These are phyloP conservation scores for Liriodendron chinense DNA, from an alignment of 164 flowering plant genomes.

Conservation along the genomic window DNA sequence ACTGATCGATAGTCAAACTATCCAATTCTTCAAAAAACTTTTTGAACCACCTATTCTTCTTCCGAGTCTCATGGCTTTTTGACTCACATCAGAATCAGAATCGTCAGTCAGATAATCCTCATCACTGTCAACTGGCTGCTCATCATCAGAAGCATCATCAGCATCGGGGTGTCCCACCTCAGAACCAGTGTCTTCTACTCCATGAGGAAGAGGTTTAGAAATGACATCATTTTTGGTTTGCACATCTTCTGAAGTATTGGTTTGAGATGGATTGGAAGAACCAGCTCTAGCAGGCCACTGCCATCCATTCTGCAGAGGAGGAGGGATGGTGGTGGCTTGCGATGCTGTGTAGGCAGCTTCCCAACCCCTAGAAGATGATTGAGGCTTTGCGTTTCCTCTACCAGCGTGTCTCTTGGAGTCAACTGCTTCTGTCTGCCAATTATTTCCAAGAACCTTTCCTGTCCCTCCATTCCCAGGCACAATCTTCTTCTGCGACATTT, in stretches of 20 bases:
- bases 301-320: conserved; percentile 73
- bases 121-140: conserved; percentile 41
- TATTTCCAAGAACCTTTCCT: conserved; percentile 33
- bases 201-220: neutral
- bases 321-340: conserved; percentile 26
- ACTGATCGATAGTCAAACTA: conserved; percentile 41
- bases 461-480: conserved; percentile 24
- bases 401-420: conserved; percentile 35
- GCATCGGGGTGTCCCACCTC: conserved; percentile 5
- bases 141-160: conserved; percentile 29
- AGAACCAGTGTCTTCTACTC: conserved; percentile 15
- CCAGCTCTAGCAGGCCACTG: conserved; percentile 49
- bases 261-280: conserved; percentile 10
- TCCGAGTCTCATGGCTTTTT: conserved; percentile 62
- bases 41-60: conserved; percentile 61
- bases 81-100: conserved; percentile 68
- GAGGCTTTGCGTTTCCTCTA: conserved; percentile 43
- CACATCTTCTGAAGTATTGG: conserved; percentile 17
- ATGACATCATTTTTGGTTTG: neutral
- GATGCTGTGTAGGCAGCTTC: conserved; percentile 24
- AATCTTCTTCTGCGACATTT: conserved; percentile 32
- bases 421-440: conserved; percentile 26
- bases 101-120: conserved; percentile 66
- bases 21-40: conserved; percentile 60
- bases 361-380: conserved; percentile 22